Percentiles rank a stretch among this genome's conserved stretches.
Evolutionary conservation across 495 filamentous ascomycete genomes (phyloP).

Genomic region (Hypoxylon crocopeplum): DNA sequence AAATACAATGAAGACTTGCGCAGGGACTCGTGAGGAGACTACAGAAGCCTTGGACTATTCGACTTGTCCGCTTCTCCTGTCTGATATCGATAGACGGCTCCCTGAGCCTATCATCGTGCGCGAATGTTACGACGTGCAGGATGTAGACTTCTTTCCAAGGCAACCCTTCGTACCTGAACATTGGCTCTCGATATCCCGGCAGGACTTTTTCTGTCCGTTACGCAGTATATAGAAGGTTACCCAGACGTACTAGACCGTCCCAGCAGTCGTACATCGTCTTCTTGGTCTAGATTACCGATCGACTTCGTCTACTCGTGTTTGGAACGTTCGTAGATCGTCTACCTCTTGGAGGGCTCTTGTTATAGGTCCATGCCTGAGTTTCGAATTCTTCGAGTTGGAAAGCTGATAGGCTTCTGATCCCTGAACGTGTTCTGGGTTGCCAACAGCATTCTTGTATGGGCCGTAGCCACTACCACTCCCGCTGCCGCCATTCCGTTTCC

Average conservation of each 20-base stretch:
- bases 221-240: too few species aligned
- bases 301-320: not conserved
- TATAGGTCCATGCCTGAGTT: not conserved
- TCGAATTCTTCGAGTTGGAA: not conserved
- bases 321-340: conserved; percentile 6
- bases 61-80: too few species aligned
- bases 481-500: not conserved
- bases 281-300: not conserved
- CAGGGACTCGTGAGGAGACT: too few species aligned
- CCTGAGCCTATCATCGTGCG: too few species aligned
- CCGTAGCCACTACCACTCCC: not conserved
- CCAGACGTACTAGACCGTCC: not conserved
- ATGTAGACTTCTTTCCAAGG: too few species aligned
- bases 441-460: not conserved
- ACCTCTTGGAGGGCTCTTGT: conserved; percentile 20
- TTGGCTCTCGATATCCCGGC: too few species aligned
- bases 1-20: too few species aligned
- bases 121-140: too few species aligned
- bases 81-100: too few species aligned
- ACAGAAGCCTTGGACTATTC: too few species aligned
- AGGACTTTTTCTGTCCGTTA: too few species aligned
- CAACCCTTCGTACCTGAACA: too few species aligned
- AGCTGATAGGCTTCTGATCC: conserved; percentile 1
- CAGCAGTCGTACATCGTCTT: not conserved
- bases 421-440: not conserved